Conservation (phyloP, 495 filamentous ascomycete genomes). For the Mytilinidion resinicola region DNA sequence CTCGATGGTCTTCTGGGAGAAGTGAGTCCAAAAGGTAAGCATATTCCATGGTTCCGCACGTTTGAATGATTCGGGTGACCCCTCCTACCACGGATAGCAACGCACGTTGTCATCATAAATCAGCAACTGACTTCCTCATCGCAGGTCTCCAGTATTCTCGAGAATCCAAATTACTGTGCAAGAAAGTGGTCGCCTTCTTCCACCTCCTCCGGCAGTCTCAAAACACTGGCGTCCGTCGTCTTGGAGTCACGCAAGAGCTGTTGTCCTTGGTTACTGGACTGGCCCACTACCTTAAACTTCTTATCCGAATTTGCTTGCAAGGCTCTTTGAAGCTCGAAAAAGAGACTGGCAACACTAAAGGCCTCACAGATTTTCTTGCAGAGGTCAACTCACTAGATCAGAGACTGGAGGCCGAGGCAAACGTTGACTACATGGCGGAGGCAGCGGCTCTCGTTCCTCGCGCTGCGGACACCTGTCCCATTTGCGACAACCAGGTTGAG, state of each 20-base stretch:
- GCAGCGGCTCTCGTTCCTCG: constrained; percentile 67
- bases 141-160: constrained; percentile 84
- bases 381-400: constrained; percentile 51
- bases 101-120: too few species aligned
- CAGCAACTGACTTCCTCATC: background rate
- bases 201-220: constrained; percentile 87
- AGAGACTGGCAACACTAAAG: constrained; percentile 65
- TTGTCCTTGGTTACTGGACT: constrained; percentile 92
- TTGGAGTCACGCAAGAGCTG: constrained; percentile 95
- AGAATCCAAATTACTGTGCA: constrained; percentile 95
- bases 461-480: constrained; percentile 66
- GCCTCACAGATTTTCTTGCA: constrained; percentile 72
- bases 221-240: constrained; percentile 75
- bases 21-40: constrained; percentile 64
- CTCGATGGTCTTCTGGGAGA: constrained; percentile 65
- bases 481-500: constrained; percentile 82
- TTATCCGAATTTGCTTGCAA: constrained; percentile 94
- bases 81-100: too few species aligned
- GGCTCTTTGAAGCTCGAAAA: constrained; percentile 87
- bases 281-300: constrained; percentile 95
- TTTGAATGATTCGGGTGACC: constrained; percentile 21
- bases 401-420: constrained; percentile 40
- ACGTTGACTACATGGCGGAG: constrained; percentile 64
- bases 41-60: background rate
- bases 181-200: constrained; percentile 99